These are phyloP conservation scores for Calocera cornea DNA, from an alignment of 768 basidiomycete species.

Conservation along the genomic window DNA sequence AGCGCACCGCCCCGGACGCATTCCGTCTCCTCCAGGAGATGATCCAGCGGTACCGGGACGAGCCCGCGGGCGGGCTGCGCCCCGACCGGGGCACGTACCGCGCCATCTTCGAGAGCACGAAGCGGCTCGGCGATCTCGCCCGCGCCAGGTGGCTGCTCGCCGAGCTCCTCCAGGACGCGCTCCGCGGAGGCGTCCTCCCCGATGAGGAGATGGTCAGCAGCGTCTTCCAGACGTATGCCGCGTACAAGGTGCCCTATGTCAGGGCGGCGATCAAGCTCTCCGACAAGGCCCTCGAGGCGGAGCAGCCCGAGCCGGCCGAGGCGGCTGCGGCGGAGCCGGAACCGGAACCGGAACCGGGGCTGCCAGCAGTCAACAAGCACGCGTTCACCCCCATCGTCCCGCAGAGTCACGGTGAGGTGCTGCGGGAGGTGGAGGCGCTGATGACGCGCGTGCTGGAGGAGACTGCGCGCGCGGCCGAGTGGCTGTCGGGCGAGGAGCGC, in stretches of 20 bases:
- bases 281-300: constrained; percentile 9
- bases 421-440: constrained; percentile 53
- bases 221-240: constrained; percentile 75
- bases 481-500: not conserved
- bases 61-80: constrained; percentile 31
- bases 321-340: no score
- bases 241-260: constrained; percentile 59
- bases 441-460: constrained; percentile 48
- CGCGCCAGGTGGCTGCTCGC: constrained; percentile 82
- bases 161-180: constrained; percentile 46
- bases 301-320: constrained; percentile 17
- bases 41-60: constrained; percentile 60
- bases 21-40: constrained; percentile 78
- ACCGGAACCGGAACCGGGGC: not conserved
- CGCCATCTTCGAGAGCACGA: constrained; percentile 81
- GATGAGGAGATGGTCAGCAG: constrained; percentile 67
- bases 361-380: not conserved
- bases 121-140: constrained; percentile 68
- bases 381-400: constrained; percentile 26
- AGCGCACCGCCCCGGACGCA: constrained; percentile 60
- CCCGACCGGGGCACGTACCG: constrained; percentile 61
- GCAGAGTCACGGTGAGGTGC: constrained; percentile 55
- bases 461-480: not conserved
- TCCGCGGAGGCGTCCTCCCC: constrained; percentile 21
- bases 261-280: constrained; percentile 37